Base-by-base conservation (phyloP, 768 basidiomycete species). In the Hebeloma cylindrosporum region DNA sequence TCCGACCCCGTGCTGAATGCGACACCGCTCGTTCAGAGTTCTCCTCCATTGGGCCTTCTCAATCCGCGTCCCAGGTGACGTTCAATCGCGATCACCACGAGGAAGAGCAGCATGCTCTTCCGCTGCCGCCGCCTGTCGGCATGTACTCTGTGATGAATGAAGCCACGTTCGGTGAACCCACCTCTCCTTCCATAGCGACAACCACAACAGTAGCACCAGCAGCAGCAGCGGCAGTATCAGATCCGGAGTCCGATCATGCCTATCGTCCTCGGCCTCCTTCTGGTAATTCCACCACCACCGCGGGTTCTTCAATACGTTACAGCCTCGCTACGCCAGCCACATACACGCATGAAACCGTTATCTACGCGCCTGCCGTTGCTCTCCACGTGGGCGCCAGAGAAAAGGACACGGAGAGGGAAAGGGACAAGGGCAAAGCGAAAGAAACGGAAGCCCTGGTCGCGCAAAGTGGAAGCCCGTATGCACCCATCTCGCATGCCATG, bases 11-110 rank as follows among this genome's bases (percentile, higher is more conserved):
- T 14, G 21, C 16, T 5, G 40, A 48, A 31, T 3, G 9, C 22
- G 49, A 65, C 28, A 47, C 52, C 45, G 31, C 63, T 44, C 58
- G 59, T 3, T 80, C 81, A 42, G 79, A 82, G 59, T 59, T 75
- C 10, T 80, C 79, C n/a, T 85, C 84, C 1, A 66, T 87, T 50
- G 77, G 80, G 0, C 85, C 85, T n/a, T 88, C 85, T 5, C 86
- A 87, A 50, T 86, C 84, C 2, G 83, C 83, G 2, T 88, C 86
- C 13, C 83, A 88, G 62, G 69, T 74, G 38, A 66, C 88, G 61
- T 68, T 73, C 38, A 64, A 65, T 33, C 45, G 59, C 17, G 40
- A 56, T 7, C 40, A 48, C n/a, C n/a, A n/a, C n/a, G n/a, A n/a
- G n/a, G n/a, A n/a, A n/a, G n/a, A n/a, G n/a, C n/a, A n/a, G n/a